Base-by-base conservation (phyloP, 208 protist species). In the Acanthamoeba healyi region DNA sequence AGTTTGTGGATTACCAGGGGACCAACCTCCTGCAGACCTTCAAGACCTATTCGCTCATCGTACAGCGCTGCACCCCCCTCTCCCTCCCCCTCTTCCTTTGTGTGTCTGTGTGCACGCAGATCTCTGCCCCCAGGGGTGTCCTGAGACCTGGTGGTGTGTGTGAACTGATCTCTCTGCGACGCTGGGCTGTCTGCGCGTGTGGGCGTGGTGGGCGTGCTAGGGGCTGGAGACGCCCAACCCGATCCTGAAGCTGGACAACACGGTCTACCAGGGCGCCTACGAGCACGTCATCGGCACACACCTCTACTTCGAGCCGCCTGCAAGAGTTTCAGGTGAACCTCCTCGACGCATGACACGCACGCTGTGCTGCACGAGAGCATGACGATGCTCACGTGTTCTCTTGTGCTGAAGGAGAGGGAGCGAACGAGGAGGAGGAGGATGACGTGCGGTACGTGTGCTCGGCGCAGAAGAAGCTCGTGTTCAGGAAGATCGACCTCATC, bases 1-100 rank as follows among this genome's bases (percentile, higher is more conserved):
- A 86, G 38, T 86, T 86, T 58, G 77, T 58, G 29, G 77, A 86
- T 58, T 86, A 42, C 34, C 77, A 86, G 77, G 77, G 77, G 44
- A 86, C 77, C 77, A 86, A 86, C 58, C 77, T 86, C 24, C 77
- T 86, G n/a, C 77, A 86, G 34, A 86, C 77, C 24, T 86, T 86
- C 46, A 86, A 61, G 9, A 86, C 26, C 26, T 86, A 86, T 36
- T 86, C 77, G 2, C 19, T 86, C 4, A 86, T 86, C 29, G 77
- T 86, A 86, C 77, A n/a, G 29, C 32, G 3, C 2, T 79, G 36
- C 9, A 14, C 63, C 24, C 12, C 17, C 0, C 63, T 6, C 34
- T n/a, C n/a, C n/a, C n/a, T n/a, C n/a, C n/a, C n/a, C n/a, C n/a
- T n/a, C n/a, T n/a, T n/a, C n/a, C n/a, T n/a, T n/a, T n/a, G n/a